Evolutionary conservation across 2,329 filamentous ascomycete genomes (phyloP).

Genomic region (Aspergillus fijiensis): DNA sequence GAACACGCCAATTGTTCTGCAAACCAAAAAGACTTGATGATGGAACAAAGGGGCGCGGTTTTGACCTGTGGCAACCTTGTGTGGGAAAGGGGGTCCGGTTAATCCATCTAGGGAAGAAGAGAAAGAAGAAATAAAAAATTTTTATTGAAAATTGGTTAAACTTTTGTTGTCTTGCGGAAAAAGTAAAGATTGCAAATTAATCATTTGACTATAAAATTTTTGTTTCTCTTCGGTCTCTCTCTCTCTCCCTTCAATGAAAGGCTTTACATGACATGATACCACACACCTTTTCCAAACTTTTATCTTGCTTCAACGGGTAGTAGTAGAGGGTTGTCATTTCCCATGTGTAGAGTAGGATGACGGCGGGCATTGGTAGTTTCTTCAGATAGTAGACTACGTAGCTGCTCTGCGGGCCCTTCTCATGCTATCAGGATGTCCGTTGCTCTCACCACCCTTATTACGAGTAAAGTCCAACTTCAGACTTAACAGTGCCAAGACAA

Average conservation of each 20-base stretch:
- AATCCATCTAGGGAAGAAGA: neutral
- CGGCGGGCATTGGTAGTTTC: no score
- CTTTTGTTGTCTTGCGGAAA: constrained; percentile 6
- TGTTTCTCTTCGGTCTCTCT: neutral
- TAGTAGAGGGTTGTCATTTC: no score
- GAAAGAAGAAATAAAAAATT: neutral
- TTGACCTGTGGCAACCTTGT: neutral
- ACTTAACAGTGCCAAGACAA: neutral
- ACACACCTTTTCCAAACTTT: constrained; percentile 2
- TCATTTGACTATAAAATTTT: constrained; percentile 16
- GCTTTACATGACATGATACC: constrained; percentile 38
- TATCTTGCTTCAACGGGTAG: neutral
- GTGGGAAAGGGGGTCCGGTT: neutral
- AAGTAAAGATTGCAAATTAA: constrained; percentile 35
- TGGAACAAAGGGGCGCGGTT: neutral
- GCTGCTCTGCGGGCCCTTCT: no score
- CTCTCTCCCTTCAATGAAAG: constrained; percentile 25
- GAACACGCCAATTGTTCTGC: constrained; percentile 21
- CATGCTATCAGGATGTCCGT: no score
- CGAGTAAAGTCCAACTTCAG: no score
- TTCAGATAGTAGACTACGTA: no score
- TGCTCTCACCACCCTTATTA: no score
- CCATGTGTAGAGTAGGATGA: no score
- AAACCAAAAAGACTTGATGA: constrained; percentile 1
- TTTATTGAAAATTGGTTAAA: neutral